Conservation (phyloP, 225 moss, liverwort and hornwort genomes). For the Physcomitrellopsis africana region DNA sequence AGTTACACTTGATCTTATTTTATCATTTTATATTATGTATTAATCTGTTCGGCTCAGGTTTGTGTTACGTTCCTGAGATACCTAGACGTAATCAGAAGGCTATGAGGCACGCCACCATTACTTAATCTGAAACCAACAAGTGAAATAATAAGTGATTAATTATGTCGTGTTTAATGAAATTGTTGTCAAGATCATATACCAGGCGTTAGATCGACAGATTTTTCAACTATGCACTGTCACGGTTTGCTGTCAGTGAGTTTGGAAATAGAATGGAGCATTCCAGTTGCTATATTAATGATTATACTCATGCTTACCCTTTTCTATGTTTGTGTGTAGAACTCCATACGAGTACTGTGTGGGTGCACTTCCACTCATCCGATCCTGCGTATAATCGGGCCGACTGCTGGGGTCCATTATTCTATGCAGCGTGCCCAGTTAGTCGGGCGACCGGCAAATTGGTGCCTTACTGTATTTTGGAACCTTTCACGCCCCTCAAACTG, state of each 20-base stretch:
- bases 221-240: no score
- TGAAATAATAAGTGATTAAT: slow-evolving; percentile 30
- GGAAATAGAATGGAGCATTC: slow-evolving; percentile 17
- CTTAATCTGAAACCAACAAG: slow-evolving; percentile 15
- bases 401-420: slow-evolving; percentile 77
- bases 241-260: slow-evolving; percentile 1
- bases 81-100: slow-evolving; percentile 17
- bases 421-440: slow-evolving; percentile 61
- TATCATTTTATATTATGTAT: slow-evolving; percentile 17
- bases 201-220: no score
- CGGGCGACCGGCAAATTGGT: slow-evolving; percentile 47
- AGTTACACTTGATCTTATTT: slow-evolving; percentile 27
- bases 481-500: slow-evolving; percentile 52
- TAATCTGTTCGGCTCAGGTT: slow-evolving; percentile 2
- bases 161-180: slow-evolving; percentile 19
- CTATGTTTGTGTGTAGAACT: slow-evolving; percentile 51
- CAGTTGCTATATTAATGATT: slow-evolving; percentile 26
- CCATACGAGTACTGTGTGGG: slow-evolving; percentile 71
- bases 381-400: slow-evolving; percentile 66
- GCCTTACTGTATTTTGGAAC: slow-evolving; percentile 46
- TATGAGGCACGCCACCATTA: slow-evolving; percentile 23
- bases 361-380: slow-evolving; percentile 71
- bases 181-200: neutral
- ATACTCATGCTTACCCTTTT: slow-evolving; percentile 27
- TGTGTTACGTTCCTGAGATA: slow-evolving; percentile 4